phyloP scores from a whole-genome alignment of 345 rosid species.

The Eucalyptus globulus region DNA sequence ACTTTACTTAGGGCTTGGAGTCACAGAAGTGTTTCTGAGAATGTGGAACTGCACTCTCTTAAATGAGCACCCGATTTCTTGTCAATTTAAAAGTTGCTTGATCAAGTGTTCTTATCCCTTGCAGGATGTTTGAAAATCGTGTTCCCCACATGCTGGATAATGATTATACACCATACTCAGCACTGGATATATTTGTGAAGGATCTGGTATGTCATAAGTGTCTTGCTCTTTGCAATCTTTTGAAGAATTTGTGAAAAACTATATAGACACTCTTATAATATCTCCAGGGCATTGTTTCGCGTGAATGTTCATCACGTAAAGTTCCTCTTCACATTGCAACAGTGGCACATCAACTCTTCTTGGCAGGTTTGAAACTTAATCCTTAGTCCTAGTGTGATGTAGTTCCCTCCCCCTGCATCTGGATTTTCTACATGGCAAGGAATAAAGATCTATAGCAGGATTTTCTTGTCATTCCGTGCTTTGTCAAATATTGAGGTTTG shows the following conservation, averaged over 20 bases:
- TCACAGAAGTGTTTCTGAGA: neutral
- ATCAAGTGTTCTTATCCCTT: neutral
- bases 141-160: slow-evolving; percentile 95
- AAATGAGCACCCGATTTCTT: neutral
- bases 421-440: neutral
- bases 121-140: slow-evolving; percentile 98
- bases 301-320: slow-evolving; percentile 55
- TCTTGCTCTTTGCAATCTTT: neutral
- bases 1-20: neutral
- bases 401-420: neutral
- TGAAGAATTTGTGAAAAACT: neutral
- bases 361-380: slow-evolving; percentile 46
- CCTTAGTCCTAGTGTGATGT: neutral
- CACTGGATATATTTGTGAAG: slow-evolving; percentile 95
- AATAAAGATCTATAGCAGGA: neutral
- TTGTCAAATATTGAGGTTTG: neutral
- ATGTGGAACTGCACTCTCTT: neutral
- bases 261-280: neutral
- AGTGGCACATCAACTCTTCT: slow-evolving; percentile 67
- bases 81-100: neutral
- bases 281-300: slow-evolving; percentile 78
- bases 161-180: slow-evolving; percentile 90
- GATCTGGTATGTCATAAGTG: slow-evolving; percentile 59
- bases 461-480: neutral
- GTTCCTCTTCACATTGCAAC: slow-evolving; percentile 84